Percentiles rank a stretch among this genome's conserved stretches.
Evolutionary conservation across 192 early-diverging fungal genomes (phyloP).

Genomic region (Mortierella antarctica): DNA sequence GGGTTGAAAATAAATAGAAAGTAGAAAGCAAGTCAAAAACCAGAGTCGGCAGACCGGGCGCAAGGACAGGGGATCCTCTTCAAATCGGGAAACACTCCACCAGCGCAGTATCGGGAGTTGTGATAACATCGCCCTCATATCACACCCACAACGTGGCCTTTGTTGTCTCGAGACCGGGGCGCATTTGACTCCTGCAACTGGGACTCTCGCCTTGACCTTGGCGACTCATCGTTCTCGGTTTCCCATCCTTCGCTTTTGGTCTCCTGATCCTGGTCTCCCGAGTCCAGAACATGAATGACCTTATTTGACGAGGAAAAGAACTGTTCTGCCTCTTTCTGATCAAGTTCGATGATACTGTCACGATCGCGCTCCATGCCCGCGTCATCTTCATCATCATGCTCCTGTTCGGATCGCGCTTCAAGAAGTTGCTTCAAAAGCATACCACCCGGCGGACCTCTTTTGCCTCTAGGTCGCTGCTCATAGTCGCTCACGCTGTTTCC

Average conservation of each 20-base stretch:
- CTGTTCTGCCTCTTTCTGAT: conserved; percentile 14
- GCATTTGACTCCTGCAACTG: neutral
- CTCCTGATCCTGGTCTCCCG: conserved; percentile 6
- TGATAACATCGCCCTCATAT: too few species aligned
- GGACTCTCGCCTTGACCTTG: conserved; percentile 11
- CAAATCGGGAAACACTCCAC: too few species aligned
- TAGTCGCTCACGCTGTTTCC: neutral
- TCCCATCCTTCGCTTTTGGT: conserved; percentile 43
- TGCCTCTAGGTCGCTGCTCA: neutral
- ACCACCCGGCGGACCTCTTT: conserved; percentile 2
- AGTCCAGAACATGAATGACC: conserved; percentile 12
- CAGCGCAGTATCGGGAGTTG: too few species aligned
- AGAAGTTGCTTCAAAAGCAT: conserved; percentile 33
- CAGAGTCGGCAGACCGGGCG: too few species aligned
- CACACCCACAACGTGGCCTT: too few species aligned
- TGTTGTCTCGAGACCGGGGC: neutral
- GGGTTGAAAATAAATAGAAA: neutral
- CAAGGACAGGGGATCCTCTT: neutral
- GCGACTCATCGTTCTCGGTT: conserved; percentile 44
- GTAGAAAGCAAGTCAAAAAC: neutral
- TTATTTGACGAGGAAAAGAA: conserved; percentile 23
- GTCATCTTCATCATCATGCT: neutral
- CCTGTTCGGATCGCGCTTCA: neutral
- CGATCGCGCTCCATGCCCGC: conserved; percentile 5
- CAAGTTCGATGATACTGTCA: conserved; percentile 25